phyloP scores from a whole-genome alignment of 768 basidiomycete genomes.

The Mycena rosella region DNA sequence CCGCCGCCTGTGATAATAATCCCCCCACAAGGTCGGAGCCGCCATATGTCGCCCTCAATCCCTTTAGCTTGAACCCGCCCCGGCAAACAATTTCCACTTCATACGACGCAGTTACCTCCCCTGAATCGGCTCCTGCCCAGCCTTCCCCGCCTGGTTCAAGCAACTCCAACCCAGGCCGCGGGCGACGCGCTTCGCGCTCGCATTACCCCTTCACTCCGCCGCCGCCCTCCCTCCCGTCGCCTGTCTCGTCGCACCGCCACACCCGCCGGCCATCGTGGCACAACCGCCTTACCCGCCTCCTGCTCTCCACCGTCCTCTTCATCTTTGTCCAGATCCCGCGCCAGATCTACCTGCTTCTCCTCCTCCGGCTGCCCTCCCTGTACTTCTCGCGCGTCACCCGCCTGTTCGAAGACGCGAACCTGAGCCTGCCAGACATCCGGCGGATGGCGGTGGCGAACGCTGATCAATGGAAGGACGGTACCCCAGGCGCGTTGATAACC shows the following conservation, averaged over 20 bases:
- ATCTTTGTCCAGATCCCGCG: slow-evolving; percentile 33
- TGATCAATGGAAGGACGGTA: slow-evolving; percentile 26
- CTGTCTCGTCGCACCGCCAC: not conserved
- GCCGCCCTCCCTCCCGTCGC: not conserved
- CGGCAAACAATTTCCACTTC: not conserved
- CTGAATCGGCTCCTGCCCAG: not conserved
- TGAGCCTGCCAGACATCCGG: slow-evolving; percentile 59
- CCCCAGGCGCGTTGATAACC: slow-evolving; percentile 10
- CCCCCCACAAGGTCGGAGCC: not conserved
- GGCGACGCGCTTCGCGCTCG: not conserved
- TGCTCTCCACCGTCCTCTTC: slow-evolving; percentile 37
- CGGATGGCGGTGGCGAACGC: slow-evolving; percentile 28
- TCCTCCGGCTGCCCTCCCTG: slow-evolving; percentile 64
- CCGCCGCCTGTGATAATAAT: not conserved
- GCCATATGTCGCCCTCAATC: slow-evolving; percentile 8
- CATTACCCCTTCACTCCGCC: not conserved
- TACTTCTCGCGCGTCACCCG: slow-evolving; percentile 69
- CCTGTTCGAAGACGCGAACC: slow-evolving; percentile 66
- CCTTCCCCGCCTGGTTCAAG: not conserved
- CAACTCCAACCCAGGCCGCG: no score
- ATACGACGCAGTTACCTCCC: not conserved
- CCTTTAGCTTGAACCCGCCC: not conserved
- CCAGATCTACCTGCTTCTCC: slow-evolving; percentile 36
- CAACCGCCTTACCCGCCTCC: not conserved
- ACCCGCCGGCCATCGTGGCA: not conserved